Base-by-base conservation (phyloP, 768 basidiomycete species). In the Mycena olivaceomarginata region DNA sequence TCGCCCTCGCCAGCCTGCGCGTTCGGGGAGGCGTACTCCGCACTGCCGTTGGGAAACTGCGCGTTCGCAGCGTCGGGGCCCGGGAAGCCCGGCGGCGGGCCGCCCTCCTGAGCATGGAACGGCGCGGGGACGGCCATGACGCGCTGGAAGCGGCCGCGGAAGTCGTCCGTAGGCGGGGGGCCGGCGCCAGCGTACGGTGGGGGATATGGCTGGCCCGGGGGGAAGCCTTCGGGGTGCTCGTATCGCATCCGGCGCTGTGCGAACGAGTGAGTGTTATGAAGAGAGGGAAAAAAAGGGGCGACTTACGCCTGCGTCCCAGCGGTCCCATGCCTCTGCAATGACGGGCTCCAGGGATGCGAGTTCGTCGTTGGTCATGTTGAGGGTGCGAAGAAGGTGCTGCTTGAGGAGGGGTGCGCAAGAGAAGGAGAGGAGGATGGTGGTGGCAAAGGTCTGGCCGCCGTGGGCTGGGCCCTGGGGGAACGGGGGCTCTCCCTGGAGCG, bases 251-350 rank as follows among this genome's bases (percentile, higher is more conserved):
- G 78, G 56, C 76, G 77, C 73, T 77, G 73, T 3, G 41, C 6
- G 8, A 25, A 37, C n/a, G 18, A 7, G 67, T 13, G 18, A 7
- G 67, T 13, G 60, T 31, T 39, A 66, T 12, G 67, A 46, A 20
- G 77, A 72, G 10, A 46, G 76, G 67, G 73, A 56, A 73, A 74
- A 60, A 43, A 57, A 40, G 20, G 48, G n/a, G 45, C 40, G 31
- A 83, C 91, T 72, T 82, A 96, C 95, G 84, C 94, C 93, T 79
- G 93, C 92, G 80, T 96, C 93, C 96, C 96, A 97, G 53, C 94
- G 93, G 74, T 97, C 96, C 91, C 95, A 97, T 20, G 95, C 95
- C 60, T 94, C 93, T 7, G 96, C 95, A 62, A 97, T 93, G 80
- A 95, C 88, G 39, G 95, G 94, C 82, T 96, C 94, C 66, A 97